A percentile compares a stretch with the other conserved stretches of the same genome.
These are phyloP conservation scores for Colletotrichum kahawae DNA, from an alignment of 2,329 filamentous ascomycete genomes.

Conservation along the genomic window DNA sequence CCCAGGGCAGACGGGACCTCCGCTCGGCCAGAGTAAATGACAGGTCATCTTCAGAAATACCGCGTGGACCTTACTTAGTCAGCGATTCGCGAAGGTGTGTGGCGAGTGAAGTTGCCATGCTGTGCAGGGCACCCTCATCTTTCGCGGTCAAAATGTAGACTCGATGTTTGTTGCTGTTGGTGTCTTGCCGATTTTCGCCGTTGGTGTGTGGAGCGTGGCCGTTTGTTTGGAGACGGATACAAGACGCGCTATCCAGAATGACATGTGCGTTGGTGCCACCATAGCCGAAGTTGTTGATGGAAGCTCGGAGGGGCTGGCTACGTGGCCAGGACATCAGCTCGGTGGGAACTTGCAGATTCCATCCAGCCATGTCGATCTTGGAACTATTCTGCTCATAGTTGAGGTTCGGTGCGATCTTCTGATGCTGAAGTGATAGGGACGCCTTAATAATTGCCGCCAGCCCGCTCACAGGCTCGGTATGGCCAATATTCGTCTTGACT, in stretches of 20 bases:
- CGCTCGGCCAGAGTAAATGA: no score
- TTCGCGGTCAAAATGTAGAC: no score
- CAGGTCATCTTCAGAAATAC: no score
- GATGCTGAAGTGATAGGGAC: constrained; percentile 30
- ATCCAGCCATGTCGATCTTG: constrained; percentile 29
- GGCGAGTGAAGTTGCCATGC: no score
- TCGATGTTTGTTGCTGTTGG: no score
- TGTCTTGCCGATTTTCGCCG: no score
- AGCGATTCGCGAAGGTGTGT: no score
- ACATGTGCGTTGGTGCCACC: constrained; percentile 4
- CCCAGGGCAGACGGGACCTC: no score
- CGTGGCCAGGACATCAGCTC: neutral
- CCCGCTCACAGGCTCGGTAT: constrained; percentile 24
- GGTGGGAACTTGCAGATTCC: constrained; percentile 17
- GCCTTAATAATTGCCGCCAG: constrained; percentile 29
- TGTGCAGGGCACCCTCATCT: no score
- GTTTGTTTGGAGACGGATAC: no score
- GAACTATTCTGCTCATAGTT: constrained; percentile 32
- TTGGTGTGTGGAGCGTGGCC: no score
- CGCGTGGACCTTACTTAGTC: no score
- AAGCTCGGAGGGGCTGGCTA: neutral
- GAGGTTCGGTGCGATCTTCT: constrained; percentile 32
- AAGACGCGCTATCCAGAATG: constrained; percentile 1
- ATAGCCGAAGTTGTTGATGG: constrained; percentile 4
- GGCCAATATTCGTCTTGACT: constrained; percentile 27